Evolutionary conservation across 805 yeast genomes (phyloP).

Genomic region (Suhomyces xylopsoci): DNA sequence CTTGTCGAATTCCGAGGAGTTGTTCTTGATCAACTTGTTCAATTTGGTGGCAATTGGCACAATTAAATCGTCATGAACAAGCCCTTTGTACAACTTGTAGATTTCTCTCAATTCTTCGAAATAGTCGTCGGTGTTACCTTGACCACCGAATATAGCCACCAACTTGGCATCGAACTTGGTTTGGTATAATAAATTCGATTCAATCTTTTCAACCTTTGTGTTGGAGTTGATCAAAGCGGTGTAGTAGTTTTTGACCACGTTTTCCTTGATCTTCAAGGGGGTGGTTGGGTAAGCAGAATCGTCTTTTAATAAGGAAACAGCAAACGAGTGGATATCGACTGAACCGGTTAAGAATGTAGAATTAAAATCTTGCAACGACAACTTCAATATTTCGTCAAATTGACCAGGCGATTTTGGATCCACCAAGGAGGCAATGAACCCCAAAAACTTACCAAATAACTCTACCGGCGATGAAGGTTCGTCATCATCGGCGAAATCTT

Average conservation of each 20-base stretch:
- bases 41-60: conserved; percentile 66
- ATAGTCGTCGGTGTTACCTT: conserved; percentile 97
- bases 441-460: conserved; percentile 78
- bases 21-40: conserved; percentile 64
- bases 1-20: conserved; percentile 57
- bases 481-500: conserved; percentile 78
- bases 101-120: conserved; percentile 92
- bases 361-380: conserved; percentile 81
- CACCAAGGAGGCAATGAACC: conserved; percentile 55
- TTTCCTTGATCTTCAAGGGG: conserved; percentile 59
- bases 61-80: conserved; percentile 65
- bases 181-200: conserved; percentile 58
- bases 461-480: conserved; percentile 89
- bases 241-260: conserved; percentile 75
- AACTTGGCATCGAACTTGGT: conserved; percentile 58
- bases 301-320: conserved; percentile 59
- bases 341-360: conserved; percentile 59
- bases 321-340: conserved; percentile 84
- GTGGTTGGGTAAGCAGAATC: conserved; percentile 58
- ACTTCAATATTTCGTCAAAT: conserved; percentile 65
- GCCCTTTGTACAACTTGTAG: conserved; percentile 70
- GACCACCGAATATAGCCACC: conserved; percentile 95
- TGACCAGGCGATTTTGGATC: conserved; percentile 39
- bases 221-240: conserved; percentile 31
- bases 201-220: conserved; percentile 19